These are phyloP conservation scores for Fomes fomentarius DNA, from an alignment of 1,284 basidiomycete species.

Conservation along the genomic window DNA sequence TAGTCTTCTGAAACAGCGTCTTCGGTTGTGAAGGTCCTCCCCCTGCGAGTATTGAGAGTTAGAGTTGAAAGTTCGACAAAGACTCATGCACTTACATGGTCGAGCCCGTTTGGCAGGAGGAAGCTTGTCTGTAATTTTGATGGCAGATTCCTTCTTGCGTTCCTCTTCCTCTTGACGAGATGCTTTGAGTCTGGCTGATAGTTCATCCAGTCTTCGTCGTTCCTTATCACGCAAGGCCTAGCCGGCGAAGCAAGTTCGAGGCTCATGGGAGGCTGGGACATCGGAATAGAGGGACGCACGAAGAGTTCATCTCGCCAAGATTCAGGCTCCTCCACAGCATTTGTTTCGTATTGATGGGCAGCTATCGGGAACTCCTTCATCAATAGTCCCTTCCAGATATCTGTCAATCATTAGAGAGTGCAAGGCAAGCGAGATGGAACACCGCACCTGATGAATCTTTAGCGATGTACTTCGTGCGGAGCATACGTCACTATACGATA, in stretches of 20 bases:
- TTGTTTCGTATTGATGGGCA: constrained; percentile 46
- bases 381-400: constrained; percentile 71
- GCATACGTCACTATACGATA: constrained; percentile 5
- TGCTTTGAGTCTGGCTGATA: constrained; percentile 58
- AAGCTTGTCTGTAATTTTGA: constrained; percentile 68
- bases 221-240: constrained; percentile 7
- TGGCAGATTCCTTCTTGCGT: constrained; percentile 70
- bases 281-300: constrained; percentile 43
- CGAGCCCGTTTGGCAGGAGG: constrained; percentile 63
- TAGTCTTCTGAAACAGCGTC: constrained; percentile 76
- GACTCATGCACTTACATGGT: constrained; percentile 5
- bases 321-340: constrained; percentile 46
- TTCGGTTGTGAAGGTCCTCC: constrained; percentile 55
- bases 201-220: constrained; percentile 53
- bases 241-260: background rate
- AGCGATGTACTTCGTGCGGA: constrained; percentile 51
- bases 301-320: constrained; percentile 74
- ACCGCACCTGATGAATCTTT: constrained; percentile 59
- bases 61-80: background rate
- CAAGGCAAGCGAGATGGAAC: constrained; percentile 1
- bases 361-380: constrained; percentile 58
- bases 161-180: constrained; percentile 70
- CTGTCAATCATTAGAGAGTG: constrained; percentile 39
- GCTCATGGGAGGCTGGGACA: background rate
- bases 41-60: constrained; percentile 48